Evolutionary conservation across 1,139 yeast species (phyloP).

Genomic region (Hyphopichia pseudoburtonii): DNA sequence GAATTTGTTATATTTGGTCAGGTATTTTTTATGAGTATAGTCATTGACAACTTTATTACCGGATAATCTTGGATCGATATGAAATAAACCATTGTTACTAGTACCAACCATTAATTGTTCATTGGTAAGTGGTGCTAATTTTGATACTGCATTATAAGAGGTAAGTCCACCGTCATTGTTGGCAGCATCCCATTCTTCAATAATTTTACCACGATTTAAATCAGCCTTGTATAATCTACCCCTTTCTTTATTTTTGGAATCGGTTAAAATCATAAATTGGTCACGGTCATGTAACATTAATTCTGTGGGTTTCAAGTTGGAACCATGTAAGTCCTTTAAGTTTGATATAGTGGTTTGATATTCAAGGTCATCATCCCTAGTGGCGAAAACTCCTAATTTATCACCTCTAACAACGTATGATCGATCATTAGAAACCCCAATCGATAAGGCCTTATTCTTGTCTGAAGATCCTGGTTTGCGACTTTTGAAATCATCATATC

Average conservation of each 20-base stretch:
- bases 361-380: conserved; percentile 52
- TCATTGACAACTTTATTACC: conserved; percentile 55
- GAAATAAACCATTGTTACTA: conserved; percentile 63
- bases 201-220: conserved; percentile 71
- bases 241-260: conserved; percentile 34
- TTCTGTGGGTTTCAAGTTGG: conserved; percentile 55
- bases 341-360: conserved; percentile 68
- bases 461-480: conserved; percentile 18
- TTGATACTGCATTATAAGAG: conserved; percentile 65
- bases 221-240: conserved; percentile 67
- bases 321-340: conserved; percentile 55
- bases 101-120: conserved; percentile 77
- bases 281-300: conserved; percentile 80
- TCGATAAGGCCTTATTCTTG: conserved; percentile 63
- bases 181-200: conserved; percentile 74
- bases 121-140: conserved; percentile 69
- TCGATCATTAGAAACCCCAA: conserved; percentile 69
- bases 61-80: conserved; percentile 73
- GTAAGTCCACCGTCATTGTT: conserved; percentile 42
- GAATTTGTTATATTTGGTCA: conserved; percentile 56
- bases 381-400: conserved; percentile 76
- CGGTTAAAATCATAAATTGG: conserved; percentile 63
- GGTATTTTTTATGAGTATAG: conserved; percentile 37
- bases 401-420: conserved; percentile 79
- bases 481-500: conserved; percentile 11